Evolutionary conservation across 805 yeast genomes (phyloP).

Genomic region (Nematodospora valgi): DNA sequence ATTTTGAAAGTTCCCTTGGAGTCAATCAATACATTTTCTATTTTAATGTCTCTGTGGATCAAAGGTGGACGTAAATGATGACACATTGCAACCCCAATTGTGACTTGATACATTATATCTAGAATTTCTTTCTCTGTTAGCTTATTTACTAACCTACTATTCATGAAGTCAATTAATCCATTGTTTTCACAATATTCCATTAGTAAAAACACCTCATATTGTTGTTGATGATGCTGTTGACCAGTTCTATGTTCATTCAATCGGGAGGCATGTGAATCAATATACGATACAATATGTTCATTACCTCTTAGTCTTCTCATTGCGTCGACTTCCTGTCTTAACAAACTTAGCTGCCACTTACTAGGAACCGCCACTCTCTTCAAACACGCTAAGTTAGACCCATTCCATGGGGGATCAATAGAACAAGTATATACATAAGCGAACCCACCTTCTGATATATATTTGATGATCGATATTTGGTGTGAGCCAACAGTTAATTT

Average conservation of each 20-base stretch:
- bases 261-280: conserved; percentile 92
- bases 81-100: conserved; percentile 75
- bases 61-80: conserved; percentile 70
- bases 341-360: conserved; percentile 72
- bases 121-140: conserved; percentile 67
- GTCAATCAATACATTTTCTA: conserved; percentile 72
- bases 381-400: conserved; percentile 65
- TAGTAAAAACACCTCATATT: conserved; percentile 70
- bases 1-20: conserved; percentile 58
- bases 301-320: conserved; percentile 86
- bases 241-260: conserved; percentile 23
- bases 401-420: conserved; percentile 52
- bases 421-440: conserved; percentile 89
- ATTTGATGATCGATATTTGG: conserved; percentile 60
- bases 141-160: conserved; percentile 61
- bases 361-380: conserved; percentile 95
- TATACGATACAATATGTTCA: conserved; percentile 79
- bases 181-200: conserved; percentile 79
- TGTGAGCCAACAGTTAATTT: conserved; percentile 81
- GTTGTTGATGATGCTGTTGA: conserved; percentile 34
- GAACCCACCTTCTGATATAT: conserved; percentile 88
- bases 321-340: conserved; percentile 95
- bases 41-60: conserved; percentile 77
- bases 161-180: conserved; percentile 79
- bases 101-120: conserved; percentile 63